Conservation (phyloP, 257 asterid genomes). For the Nicotiana tomentosiformis region DNA sequence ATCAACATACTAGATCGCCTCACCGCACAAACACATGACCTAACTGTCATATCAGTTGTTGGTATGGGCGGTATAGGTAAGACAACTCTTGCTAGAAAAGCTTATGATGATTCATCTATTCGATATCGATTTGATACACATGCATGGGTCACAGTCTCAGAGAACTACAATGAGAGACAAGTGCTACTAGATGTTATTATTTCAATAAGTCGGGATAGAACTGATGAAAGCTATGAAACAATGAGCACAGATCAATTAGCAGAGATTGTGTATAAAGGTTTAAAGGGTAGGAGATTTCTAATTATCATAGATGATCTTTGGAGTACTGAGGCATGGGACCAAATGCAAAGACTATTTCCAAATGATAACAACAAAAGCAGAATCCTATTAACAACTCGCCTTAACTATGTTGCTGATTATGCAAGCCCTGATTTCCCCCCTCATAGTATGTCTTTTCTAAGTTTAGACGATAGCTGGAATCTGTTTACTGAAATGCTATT, state of each 20-base stretch:
- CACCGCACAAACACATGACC: neutral
- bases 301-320: slow-evolving; percentile 21
- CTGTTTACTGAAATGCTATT: neutral
- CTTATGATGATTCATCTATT: neutral
- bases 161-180: neutral
- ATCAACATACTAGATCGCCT: neutral
- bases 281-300: slow-evolving; percentile 9
- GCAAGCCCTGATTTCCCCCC: neutral
- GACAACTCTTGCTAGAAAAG: neutral
- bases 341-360: neutral
- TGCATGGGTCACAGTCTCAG: neutral
- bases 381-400: slow-evolving; percentile 13
- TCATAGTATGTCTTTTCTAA: neutral
- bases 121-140: neutral
- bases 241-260: neutral
- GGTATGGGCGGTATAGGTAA: neutral
- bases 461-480: slow-evolving; percentile 9
- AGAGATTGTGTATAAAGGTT: neutral
- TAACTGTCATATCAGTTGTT: neutral
- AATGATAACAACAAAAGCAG: slow-evolving; percentile 7
- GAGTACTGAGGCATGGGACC: slow-evolving; percentile 7
- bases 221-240: neutral
- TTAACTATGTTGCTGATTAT: neutral
- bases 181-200: neutral
- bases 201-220: neutral